Evolutionary conservation across 1,139 yeast species (phyloP).

Genomic region (Kodamaea anthophila): DNA sequence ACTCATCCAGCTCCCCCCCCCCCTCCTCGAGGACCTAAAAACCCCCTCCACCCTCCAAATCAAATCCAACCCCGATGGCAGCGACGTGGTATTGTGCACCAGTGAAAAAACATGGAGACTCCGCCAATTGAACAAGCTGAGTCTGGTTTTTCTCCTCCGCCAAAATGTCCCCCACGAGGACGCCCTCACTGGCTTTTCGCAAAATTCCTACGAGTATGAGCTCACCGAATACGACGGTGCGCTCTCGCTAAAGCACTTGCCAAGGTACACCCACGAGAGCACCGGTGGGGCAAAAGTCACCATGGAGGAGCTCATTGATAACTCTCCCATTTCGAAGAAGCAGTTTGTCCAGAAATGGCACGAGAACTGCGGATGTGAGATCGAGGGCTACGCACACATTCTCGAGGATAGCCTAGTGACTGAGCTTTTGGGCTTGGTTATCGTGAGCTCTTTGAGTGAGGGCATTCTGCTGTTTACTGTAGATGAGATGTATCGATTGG

Average conservation of each 20-base stretch:
- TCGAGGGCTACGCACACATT: constrained; percentile 28
- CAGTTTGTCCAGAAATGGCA: constrained; percentile 55
- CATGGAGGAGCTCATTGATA: constrained; percentile 33
- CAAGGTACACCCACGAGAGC: constrained; percentile 28
- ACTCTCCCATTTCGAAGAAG: constrained; percentile 49
- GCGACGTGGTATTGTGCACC: constrained; percentile 58
- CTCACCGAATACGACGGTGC: constrained; percentile 34
- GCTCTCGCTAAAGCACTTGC: constrained; percentile 40
- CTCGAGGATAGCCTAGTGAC: constrained; percentile 21
- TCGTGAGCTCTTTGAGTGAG: constrained; percentile 47
- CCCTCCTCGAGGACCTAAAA: too few species aligned
- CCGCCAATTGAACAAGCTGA: constrained; percentile 82
- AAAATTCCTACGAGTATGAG: constrained; percentile 48
- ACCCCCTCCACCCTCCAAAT: constrained; percentile 55
- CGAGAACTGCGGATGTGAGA: constrained; percentile 49
- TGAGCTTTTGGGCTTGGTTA: constrained; percentile 33
- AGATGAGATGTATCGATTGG: constrained; percentile 15
- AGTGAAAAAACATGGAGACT: constrained; percentile 52
- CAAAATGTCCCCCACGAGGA: background rate
- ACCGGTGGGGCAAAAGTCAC: constrained; percentile 10
- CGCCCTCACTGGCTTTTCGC: constrained; percentile 27
- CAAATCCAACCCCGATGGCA: constrained; percentile 32
- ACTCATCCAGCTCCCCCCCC: constrained; percentile 55
- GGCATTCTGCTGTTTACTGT: constrained; percentile 22
- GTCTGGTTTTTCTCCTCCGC: constrained; percentile 58